phyloP scores from a whole-genome alignment of 805 yeast genomes.

The Zygosaccharomyces bisporus region DNA sequence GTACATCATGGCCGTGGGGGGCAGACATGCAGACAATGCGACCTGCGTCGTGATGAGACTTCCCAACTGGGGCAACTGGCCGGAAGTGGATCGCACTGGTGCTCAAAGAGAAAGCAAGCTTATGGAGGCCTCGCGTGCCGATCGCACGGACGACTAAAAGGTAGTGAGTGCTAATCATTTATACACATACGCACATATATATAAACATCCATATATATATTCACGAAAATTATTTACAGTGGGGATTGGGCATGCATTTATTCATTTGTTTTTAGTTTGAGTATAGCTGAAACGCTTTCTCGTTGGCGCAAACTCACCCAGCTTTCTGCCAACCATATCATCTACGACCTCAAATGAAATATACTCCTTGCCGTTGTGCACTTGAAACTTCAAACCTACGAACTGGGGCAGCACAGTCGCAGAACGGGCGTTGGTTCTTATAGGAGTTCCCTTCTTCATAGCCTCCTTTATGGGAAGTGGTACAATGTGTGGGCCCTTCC shows the following conservation, averaged over 20 bases:
- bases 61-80: slow-evolving; percentile 95
- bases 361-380: slow-evolving; percentile 94
- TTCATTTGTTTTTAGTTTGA: slow-evolving; percentile 58
- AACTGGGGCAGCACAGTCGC: slow-evolving; percentile 95
- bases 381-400: slow-evolving; percentile 90
- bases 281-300: slow-evolving; percentile 84
- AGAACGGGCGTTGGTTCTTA: slow-evolving; percentile 91
- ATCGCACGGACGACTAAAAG: slow-evolving; percentile 16
- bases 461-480: slow-evolving; percentile 93
- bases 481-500: slow-evolving; percentile 88
- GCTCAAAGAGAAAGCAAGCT: slow-evolving; percentile 68
- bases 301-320: slow-evolving; percentile 95
- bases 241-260: neutral
- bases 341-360: slow-evolving; percentile 83
- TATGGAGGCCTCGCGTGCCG: slow-evolving; percentile 18
- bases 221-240: neutral
- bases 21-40: slow-evolving; percentile 80
- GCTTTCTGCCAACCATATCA: slow-evolving; percentile 93
- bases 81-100: slow-evolving; percentile 78
- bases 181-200: slow-evolving; percentile 4
- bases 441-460: slow-evolving; percentile 71
- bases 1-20: slow-evolving; percentile 81
- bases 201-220: slow-evolving; percentile 9
- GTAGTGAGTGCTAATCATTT: no score
- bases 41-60: slow-evolving; percentile 79